Evolutionary conservation across 1,139 yeast species (phyloP), one percentile per base, ranked within the genome.

Genomic region (Nakaseomyces glabratus): DNA sequence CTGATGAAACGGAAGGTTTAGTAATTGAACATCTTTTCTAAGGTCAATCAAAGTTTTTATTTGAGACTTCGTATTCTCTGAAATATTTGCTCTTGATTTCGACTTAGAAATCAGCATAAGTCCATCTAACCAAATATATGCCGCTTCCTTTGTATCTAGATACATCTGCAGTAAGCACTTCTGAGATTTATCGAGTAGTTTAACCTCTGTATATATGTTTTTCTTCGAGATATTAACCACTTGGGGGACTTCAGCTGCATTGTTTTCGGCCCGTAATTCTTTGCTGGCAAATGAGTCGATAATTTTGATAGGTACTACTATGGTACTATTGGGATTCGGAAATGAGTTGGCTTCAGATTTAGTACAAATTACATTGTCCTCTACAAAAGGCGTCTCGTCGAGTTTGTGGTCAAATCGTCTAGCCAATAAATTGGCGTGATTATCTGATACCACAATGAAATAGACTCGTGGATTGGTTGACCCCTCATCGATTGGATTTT

Each of bases 41-140:
- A 82, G 61, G 25, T 73, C 76, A 23, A 72, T 66, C 45, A 82
- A 63, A 30, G 68, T 63, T 15, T 68, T 65, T 32, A 80, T 63
- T 50, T 81, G 88, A 32, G 59, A 62, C 36, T 67, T 67, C 3
- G 93, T 74, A 20, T 75, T 82, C 2, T 57, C 58, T 0, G 88
- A 76, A 29, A 77, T 60, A 24, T 61, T 59, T 25, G 39, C 26
- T 8, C 39, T 35, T 19, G 40, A 37, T 6, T 34, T 28, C 4
- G 43, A 38, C 8, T 49, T 44, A 20, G 65, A 60, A 45, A 81
- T 63, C 69, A 82, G 65, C 52, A 73, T 75, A 38, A 84, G 58
- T 1, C 94, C 95, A 58, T 84, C 94, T 31, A 79, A 64, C 93
- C 93, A 84, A 8, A 78, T 74, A 39, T 71, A 73, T 35, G 81